Evolutionary conservation across 495 filamentous ascomycete species (phyloP).

Genomic region (Delitschia confertaspora): DNA sequence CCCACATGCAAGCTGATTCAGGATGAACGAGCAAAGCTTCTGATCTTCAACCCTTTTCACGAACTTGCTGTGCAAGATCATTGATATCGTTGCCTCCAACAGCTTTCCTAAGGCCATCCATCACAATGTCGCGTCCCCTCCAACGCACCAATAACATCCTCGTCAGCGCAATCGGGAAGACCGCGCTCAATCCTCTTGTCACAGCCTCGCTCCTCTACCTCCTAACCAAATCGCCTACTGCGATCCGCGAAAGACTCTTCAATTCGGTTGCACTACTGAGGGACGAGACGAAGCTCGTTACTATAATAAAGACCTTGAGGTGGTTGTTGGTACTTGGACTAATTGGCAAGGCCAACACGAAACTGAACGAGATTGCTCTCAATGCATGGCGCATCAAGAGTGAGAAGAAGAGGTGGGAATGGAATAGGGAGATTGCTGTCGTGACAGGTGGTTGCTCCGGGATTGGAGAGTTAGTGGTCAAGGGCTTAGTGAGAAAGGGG

Average conservation of each 20-base stretch:
- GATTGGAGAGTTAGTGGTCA: constrained; percentile 45
- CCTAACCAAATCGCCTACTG: constrained; percentile 13
- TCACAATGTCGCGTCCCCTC: constrained; percentile 7
- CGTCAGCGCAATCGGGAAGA: constrained; percentile 1
- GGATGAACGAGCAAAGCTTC: no score
- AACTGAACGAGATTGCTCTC: constrained; percentile 37
- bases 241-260: constrained; percentile 8
- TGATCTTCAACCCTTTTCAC: no score
- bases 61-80: no score
- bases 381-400: constrained; percentile 43
- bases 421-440: constrained; percentile 46
- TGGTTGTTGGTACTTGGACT: constrained; percentile 29
- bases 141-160: constrained; percentile 6
- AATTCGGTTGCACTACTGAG: constrained; percentile 4
- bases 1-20: no score
- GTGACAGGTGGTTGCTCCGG: constrained; percentile 52
- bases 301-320: constrained; percentile 20
- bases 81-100: no score
- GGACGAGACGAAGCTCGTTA: not conserved
- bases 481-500: constrained; percentile 39
- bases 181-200: constrained; percentile 18
- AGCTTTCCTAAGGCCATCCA: no score
- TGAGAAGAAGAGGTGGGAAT: constrained; percentile 30
- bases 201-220: constrained; percentile 17
- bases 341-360: constrained; percentile 36